Evolutionary conservation across 2,329 filamentous ascomycete species (phyloP).

Genomic region (Microthyrium microscopicum): DNA sequence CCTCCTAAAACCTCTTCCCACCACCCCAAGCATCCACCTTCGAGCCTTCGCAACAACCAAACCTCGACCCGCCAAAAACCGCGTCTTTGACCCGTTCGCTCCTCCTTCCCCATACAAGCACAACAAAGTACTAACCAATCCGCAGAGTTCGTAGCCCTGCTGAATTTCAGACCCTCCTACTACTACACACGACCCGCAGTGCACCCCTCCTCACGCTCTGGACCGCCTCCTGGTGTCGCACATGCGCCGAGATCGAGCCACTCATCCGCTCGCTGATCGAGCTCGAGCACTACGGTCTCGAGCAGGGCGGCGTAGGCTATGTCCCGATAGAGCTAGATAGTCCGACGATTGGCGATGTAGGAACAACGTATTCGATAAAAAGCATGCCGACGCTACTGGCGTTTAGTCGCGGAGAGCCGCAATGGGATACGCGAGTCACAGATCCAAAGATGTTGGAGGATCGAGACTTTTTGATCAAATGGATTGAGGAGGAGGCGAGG

Average conservation of each 20-base stretch:
- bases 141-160: constrained; percentile 28
- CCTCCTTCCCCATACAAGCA: no score
- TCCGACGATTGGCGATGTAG: constrained; percentile 25
- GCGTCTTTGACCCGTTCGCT: constrained; percentile 13
- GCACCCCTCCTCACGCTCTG: constrained; percentile 32
- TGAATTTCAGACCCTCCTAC: constrained; percentile 30
- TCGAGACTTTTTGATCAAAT: constrained; percentile 25
- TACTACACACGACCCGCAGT: constrained; percentile 28
- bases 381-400: constrained; percentile 32
- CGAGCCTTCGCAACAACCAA: constrained; percentile 12
- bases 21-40: no score
- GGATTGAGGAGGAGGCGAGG: constrained; percentile 30
- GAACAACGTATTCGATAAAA: constrained; percentile 19
- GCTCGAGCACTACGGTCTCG: constrained; percentile 27
- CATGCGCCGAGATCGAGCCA: constrained; percentile 26
- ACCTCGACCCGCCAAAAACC: constrained; percentile 15
- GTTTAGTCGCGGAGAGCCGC: constrained; percentile 32
- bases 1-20: no score
- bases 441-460: constrained; percentile 29
- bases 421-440: constrained; percentile 28
- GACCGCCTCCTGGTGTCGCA: constrained; percentile 31
- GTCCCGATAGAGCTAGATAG: constrained; percentile 33
- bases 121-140: constrained; percentile 11
- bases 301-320: constrained; percentile 28
- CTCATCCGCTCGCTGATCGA: constrained; percentile 26